These are phyloP conservation scores for Phialophora verrucosa DNA, from an alignment of 2,329 filamentous ascomycete genomes.

Conservation along the genomic window DNA sequence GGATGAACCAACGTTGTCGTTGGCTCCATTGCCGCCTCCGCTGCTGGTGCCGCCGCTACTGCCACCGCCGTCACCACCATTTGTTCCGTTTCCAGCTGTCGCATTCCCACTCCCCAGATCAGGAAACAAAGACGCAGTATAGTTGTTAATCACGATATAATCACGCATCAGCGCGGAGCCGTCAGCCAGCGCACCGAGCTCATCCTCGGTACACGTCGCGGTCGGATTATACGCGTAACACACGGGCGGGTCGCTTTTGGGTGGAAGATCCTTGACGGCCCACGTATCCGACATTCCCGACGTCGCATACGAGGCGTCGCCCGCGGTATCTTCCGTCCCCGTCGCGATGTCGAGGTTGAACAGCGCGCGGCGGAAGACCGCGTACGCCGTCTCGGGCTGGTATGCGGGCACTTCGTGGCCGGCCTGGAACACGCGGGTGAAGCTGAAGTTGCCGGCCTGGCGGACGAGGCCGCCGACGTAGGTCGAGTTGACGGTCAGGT, in stretches of 20 bases:
- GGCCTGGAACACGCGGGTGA: conserved; percentile 47
- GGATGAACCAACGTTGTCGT: not conserved
- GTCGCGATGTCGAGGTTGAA: conserved; percentile 46
- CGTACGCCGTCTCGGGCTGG: conserved; percentile 47
- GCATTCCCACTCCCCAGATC: not conserved
- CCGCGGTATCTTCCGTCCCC: conserved; percentile 35
- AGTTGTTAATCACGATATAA: conserved; percentile 51
- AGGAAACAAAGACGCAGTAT: conserved; percentile 19
- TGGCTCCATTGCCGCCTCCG: not conserved
- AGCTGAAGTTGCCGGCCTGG: conserved; percentile 50
- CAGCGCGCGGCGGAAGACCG: conserved; percentile 47
- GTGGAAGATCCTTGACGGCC: conserved; percentile 44
- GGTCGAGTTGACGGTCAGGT: conserved; percentile 43
- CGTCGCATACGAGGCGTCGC: conserved; percentile 18
- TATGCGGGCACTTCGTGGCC: conserved; percentile 44
- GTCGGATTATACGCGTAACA: conserved; percentile 54
- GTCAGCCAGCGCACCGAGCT: conserved; percentile 50
- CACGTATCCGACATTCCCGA: conserved; percentile 20
- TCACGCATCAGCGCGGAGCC: conserved; percentile 55
- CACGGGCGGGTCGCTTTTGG: conserved; percentile 48
- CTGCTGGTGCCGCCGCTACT: not conserved
- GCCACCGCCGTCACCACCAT: not conserved
- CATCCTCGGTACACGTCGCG: conserved; percentile 53
- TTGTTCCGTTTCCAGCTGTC: not conserved
- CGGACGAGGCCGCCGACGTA: conserved; percentile 50